phyloP scores from a whole-genome alignment of 768 basidiomycete species.

The Boletus vinaceobasis region DNA sequence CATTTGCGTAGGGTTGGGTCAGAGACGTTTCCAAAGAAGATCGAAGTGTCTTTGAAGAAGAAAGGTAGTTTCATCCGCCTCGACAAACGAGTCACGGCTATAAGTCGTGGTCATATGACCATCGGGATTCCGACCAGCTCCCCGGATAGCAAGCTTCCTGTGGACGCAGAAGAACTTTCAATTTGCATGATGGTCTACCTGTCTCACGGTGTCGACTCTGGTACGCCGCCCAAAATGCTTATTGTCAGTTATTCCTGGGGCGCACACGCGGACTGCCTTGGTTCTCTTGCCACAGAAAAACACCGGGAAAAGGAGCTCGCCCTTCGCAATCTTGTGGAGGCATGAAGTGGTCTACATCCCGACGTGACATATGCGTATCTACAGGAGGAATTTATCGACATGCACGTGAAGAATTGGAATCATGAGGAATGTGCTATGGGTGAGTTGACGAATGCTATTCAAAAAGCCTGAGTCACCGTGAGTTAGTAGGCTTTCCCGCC shows the following conservation, averaged over 20 bases:
- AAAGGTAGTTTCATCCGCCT: neutral
- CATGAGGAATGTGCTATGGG: slow-evolving; percentile 34
- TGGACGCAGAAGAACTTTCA: no score
- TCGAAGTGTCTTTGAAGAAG: neutral
- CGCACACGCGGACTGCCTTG: neutral
- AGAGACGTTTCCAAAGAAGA: slow-evolving; percentile 2
- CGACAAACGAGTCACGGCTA: slow-evolving; percentile 2
- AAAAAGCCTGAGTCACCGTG: no score
- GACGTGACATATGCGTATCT: slow-evolving; percentile 5
- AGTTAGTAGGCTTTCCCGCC: no score
- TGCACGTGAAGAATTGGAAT: slow-evolving; percentile 33
- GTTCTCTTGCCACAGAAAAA: neutral
- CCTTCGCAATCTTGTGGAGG: no score
- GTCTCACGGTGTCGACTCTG: slow-evolving; percentile 2
- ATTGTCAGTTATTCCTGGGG: neutral
- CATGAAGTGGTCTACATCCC: neutral
- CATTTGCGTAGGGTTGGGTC: neutral
- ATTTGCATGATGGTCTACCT: slow-evolving; percentile 9
- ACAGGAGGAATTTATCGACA: slow-evolving; percentile 7
- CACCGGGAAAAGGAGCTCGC: neutral
- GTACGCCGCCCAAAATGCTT: slow-evolving; percentile 10
- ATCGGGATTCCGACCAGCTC: neutral
- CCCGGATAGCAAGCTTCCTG: no score
- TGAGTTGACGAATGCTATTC: slow-evolving; percentile 11
- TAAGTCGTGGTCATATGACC: neutral